Conservation (phyloP, 352 stramenopile species). For the Phytophthora rubi region DNA sequence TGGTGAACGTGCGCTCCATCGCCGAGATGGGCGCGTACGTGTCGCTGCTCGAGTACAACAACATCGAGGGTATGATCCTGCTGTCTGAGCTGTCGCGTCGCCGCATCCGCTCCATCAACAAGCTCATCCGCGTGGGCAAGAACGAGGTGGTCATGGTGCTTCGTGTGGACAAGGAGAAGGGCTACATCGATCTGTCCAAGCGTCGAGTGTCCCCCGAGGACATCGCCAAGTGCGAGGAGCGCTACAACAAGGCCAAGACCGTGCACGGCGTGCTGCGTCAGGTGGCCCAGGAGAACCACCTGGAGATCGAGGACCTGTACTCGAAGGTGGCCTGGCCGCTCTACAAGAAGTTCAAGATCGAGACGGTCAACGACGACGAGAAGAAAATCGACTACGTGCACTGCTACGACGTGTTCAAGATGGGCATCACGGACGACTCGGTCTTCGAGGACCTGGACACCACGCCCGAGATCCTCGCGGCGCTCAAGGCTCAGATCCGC, state of each 20-base stretch:
- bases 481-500: conserved; percentile 97
- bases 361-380: conserved; percentile 77
- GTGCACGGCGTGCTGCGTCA: conserved; percentile 96
- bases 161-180: conserved; percentile 99
- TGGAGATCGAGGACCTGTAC: conserved; percentile 86
- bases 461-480: conserved; percentile 78
- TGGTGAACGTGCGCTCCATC: conserved; percentile 96
- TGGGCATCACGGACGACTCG: conserved; percentile 92
- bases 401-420: conserved; percentile 99
- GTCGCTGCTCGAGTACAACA: conserved; percentile 99
- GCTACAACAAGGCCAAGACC: conserved; percentile 99
- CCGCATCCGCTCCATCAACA: conserved; percentile 99
- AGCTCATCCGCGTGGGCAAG: conserved; percentile 99
- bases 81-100: conserved; percentile 98
- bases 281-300: conserved; percentile 79
- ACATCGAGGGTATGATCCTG: conserved; percentile 99
- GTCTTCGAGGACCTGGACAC: conserved; percentile 94
- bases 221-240: conserved; percentile 98
- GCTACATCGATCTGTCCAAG: conserved; percentile 99
- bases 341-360: conserved; percentile 97
- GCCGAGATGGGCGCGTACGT: conserved; percentile 99
- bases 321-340: conserved; percentile 97
- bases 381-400: conserved; percentile 95
- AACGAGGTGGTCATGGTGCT: conserved; percentile 99
- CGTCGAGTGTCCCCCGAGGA: conserved; percentile 99